Conservation (phyloP, 1,284 basidiomycete species). For the Apiotrichum brassicae region DNA sequence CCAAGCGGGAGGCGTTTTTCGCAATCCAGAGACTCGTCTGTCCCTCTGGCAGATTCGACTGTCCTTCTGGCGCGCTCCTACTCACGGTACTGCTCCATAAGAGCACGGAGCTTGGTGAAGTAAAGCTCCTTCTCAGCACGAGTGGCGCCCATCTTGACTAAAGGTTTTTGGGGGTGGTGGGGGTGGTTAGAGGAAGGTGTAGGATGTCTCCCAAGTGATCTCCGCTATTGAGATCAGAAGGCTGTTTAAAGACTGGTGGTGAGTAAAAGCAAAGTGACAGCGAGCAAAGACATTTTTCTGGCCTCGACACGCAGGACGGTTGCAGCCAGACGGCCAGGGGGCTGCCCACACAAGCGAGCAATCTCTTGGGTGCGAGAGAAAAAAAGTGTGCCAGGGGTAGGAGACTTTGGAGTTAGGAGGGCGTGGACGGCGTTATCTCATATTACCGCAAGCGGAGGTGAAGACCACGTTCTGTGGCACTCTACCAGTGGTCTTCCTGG, state of each 20-base stretch:
- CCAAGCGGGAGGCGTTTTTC: too few relatives aligned
- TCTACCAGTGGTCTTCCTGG: too few relatives aligned
- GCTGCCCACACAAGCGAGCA: too few relatives aligned
- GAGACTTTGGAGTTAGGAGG: too few relatives aligned
- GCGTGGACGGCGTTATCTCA: not conserved
- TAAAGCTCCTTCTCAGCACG: slow-evolving; percentile 87
- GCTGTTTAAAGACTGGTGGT: slow-evolving; percentile 46
- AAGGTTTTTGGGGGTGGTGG: slow-evolving; percentile 22
- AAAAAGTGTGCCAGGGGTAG: too few relatives aligned
- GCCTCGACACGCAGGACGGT: too few relatives aligned
- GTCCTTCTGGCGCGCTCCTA: slow-evolving; percentile 17
- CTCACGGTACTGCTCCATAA: slow-evolving; percentile 83
- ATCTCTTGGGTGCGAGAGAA: not conserved
- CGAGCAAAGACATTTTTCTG: slow-evolving; percentile 2
- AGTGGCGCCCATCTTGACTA: slow-evolving; percentile 75
- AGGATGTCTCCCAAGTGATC: slow-evolving; percentile 46
- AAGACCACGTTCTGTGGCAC: not conserved
- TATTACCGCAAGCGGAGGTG: not conserved
- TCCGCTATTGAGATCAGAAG: slow-evolving; percentile 41
- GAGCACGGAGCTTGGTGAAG: slow-evolving; percentile 90
- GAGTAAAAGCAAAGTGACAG: slow-evolving; percentile 12
- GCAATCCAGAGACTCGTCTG: too few relatives aligned
- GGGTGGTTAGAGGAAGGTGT: slow-evolving; percentile 6
- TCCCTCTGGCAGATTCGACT: too few relatives aligned
- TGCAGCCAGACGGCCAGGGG: too few relatives aligned